Evolutionary conservation across 257 asterid species (phyloP), one percentile per base, ranked within the genome.

Genomic region (Ehretia macrophylla): DNA sequence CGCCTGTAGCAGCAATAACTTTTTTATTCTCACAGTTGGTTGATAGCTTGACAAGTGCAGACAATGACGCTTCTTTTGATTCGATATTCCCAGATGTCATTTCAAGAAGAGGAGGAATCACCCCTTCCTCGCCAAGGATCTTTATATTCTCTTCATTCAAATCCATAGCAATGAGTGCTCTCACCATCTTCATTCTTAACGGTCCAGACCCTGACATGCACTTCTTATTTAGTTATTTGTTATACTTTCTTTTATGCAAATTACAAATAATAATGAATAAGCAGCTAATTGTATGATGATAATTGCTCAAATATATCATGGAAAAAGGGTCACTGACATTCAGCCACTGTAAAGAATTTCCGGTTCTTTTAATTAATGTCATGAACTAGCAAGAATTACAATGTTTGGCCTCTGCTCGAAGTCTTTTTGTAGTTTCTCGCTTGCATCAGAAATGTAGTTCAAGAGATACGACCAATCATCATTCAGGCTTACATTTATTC

Each of bases 11-110:
- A 54, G 85, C 79, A 35, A 81, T 65, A 40, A 76, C 79, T 45
- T 17, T 72, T 66, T 83, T 83, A 66, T 81, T 83, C 49, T 49
- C 61, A 17, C 35, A 72, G 18, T 62, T 67, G 17, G 76, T 32
- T 1, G 84, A 78, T 14, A 83, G 70, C 71, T 81, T 79, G 19
- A 63, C 74, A 21, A 83, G 83, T 1, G 77, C 77, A 20, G 68
- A 75, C 19, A 81, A 49, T 4, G 87, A 73, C 13, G 63, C 60
- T 47, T 78, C 81, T 65, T 78, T 78, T 10, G 82, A 76, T 63
- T 78, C 91, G 5, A 76, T 48, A 32, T 52, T 74, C 23, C 67
- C 84, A n/a, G 82, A 72, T 11, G 79, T 52, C 91, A 83, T 83
- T 65, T 81, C 85, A 5, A 83, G 82, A 58, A 83, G 66, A 42